A percentile compares a stretch with the other conserved stretches of the same genome.
Conservation (phyloP, 179 eudicot species). For the Beta lomatogona region DNA sequence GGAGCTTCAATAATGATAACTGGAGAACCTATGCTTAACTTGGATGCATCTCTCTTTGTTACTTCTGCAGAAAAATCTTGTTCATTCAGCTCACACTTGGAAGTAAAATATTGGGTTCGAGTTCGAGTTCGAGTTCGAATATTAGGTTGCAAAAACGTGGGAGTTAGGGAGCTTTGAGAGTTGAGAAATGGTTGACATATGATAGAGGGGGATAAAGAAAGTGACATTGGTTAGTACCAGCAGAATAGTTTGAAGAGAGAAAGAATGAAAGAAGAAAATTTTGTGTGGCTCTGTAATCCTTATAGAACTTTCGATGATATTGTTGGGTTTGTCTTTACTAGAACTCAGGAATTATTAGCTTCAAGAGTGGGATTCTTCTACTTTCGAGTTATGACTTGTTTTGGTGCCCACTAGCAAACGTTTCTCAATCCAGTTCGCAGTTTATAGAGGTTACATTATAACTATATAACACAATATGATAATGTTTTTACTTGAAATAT, state of each 20-base stretch:
- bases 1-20: slow-evolving; percentile 77
- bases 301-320: neutral
- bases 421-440: too few species aligned
- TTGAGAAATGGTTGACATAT: slow-evolving; percentile 24
- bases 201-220: slow-evolving; percentile 34
- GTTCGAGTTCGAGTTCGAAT: neutral
- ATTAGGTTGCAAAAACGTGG: neutral
- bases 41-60: slow-evolving; percentile 3
- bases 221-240: slow-evolving; percentile 30
- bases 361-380: too few species aligned
- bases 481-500: too few species aligned
- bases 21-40: slow-evolving; percentile 69
- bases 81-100: slow-evolving; percentile 29
- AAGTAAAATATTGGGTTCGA: neutral
- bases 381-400: too few species aligned
- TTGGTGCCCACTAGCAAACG: too few species aligned
- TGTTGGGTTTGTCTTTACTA: neutral
- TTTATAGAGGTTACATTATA: too few species aligned
- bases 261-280: neutral
- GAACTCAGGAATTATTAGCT: too few species aligned
- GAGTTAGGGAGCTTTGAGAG: neutral
- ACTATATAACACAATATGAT: too few species aligned
- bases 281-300: neutral
- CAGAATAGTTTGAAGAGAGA: neutral
- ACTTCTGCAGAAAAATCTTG: neutral